These are phyloP conservation scores for Blastobotrys arbuscula DNA, from an alignment of 1,139 yeast species.

Conservation along the genomic window DNA sequence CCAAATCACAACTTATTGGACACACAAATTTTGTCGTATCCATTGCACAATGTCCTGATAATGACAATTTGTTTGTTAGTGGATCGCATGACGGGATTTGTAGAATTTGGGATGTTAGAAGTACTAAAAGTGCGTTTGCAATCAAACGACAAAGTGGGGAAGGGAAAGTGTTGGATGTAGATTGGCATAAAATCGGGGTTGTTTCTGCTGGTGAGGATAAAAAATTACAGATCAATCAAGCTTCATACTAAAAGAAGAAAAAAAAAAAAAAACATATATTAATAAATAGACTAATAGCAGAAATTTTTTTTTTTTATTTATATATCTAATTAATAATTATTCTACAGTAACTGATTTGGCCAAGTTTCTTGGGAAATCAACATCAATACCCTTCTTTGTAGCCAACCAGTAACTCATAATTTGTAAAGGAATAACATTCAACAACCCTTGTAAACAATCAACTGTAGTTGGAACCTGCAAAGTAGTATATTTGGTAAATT, in stretches of 20 bases:
- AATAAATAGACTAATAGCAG: neutral
- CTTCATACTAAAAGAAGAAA: neutral
- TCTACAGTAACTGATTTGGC: conserved; percentile 98
- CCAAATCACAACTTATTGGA: conserved; percentile 71
- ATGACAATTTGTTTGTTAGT: conserved; percentile 66
- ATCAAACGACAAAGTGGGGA: conserved; percentile 57
- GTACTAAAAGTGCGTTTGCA: conserved; percentile 81
- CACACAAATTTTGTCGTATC: conserved; percentile 89
- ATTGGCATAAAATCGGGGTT: conserved; percentile 84
- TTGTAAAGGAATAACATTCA: conserved; percentile 93
- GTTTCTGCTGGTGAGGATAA: conserved; percentile 94
- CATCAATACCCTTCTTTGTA: conserved; percentile 90
- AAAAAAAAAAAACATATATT: no score
- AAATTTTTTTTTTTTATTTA: neutral
- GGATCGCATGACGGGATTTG: conserved; percentile 96
- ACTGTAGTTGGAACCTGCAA: conserved; percentile 93
- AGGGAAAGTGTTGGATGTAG: conserved; percentile 76
- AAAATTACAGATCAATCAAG: conserved; percentile 70
- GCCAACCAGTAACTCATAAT: conserved; percentile 98
- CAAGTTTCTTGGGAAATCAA: conserved; percentile 97
- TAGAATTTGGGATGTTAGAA: conserved; percentile 92
- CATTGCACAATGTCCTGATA: conserved; percentile 48
- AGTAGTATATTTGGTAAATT: conserved; percentile 39
- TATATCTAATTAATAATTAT: conserved; percentile 33
- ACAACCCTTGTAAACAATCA: conserved; percentile 94